Evolutionary conservation across 305 asterid species (phyloP), one percentile per base, ranked within the genome.

Genomic region (Fraxinus xanthoxyloides): DNA sequence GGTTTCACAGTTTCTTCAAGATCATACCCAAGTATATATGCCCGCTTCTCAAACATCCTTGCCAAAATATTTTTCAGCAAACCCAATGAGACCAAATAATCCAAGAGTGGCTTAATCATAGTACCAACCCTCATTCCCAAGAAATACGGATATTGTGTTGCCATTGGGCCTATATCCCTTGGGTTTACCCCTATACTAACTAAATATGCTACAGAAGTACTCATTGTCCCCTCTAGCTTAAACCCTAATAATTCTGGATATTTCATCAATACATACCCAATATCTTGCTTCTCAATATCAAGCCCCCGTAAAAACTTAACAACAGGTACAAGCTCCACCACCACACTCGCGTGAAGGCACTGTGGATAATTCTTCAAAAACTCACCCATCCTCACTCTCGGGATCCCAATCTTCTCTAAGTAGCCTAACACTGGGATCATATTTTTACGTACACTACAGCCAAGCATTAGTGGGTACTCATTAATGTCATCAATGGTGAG

Each of bases 41-140:
- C 87, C 77, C 99, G 92, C 76, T 95, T 95, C 90, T 95, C 99
- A 79, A 95, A 85, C 95, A 92, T 92, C 84, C 97, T 87, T 1
- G 96, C 92, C 73, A 94, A 77, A 7, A 95, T 87, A 85, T 86
- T 93, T 85, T 92, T 92, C 0, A 93, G 96, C 83, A 95, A 79
- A 28, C 96, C 99, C 82, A 95, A 75, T 0, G 97, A 92, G 72
- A 95, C 89, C 86, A 95, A 89, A 85, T 92, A 95, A 85, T 95
- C 99, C 46, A 95, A 96, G 7, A 95, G 89, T 1, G 97, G 97
- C 83, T 94, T 95, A 81, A 94, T 94, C 90, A 87, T 86, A 0
- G 97, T 95, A 84, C 97, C 99, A 15, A 95, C 97, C 79, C 99
- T 90, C 97, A 95, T 92, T 48, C 99, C 99, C 86, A 95, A 90